Conservation (phyloP, 176 grass and related monocot genomes). For the maize (Zea mays) region DNA sequence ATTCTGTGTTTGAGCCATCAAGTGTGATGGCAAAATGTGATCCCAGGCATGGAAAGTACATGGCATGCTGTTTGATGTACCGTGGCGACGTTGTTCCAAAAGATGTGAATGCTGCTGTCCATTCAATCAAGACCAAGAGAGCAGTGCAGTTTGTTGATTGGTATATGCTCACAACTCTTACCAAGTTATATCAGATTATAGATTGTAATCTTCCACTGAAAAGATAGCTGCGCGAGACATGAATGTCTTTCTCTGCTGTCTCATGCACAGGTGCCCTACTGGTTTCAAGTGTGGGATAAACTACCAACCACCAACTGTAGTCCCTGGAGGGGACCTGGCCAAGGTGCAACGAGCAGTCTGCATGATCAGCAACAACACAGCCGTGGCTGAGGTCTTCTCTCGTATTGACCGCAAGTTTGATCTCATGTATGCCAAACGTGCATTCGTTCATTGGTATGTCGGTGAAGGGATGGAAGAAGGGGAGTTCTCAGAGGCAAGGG, state of each 20-base stretch:
- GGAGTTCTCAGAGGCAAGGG: slow-evolving; percentile 80
- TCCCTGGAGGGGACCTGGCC: slow-evolving; percentile 74
- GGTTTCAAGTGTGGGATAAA: slow-evolving; percentile 93
- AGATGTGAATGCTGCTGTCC: slow-evolving; percentile 71
- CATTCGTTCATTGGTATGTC: slow-evolving; percentile 84
- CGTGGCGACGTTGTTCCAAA: slow-evolving; percentile 77
- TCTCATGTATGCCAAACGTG: slow-evolving; percentile 78
- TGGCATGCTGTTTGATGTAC: slow-evolving; percentile 89
- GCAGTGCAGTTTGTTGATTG: slow-evolving; percentile 79
- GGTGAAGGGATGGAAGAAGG: slow-evolving; percentile 91
- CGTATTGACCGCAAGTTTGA: slow-evolving; percentile 84
- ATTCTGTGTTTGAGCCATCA: slow-evolving; percentile 62
- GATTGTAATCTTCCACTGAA: neutral
- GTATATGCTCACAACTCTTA: slow-evolving; percentile 31
- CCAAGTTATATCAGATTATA: slow-evolving; percentile 7
- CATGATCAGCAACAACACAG: slow-evolving; percentile 91
- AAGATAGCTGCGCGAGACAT: slow-evolving; percentile 10
- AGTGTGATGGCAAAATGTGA: slow-evolving; percentile 84
- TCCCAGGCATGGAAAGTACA: slow-evolving; percentile 87
- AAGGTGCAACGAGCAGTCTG: slow-evolving; percentile 78
- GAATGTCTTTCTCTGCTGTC: slow-evolving; percentile 24
- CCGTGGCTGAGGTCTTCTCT: slow-evolving; percentile 75
- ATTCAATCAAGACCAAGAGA: slow-evolving; percentile 70
- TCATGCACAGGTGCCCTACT: slow-evolving; percentile 56
- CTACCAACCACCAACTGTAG: slow-evolving; percentile 73